Percentiles rank a stretch among this genome's conserved stretches.
Evolutionary conservation across 352 stramenopile species (phyloP).

Genomic region (Globisporangium cystogenes): DNA sequence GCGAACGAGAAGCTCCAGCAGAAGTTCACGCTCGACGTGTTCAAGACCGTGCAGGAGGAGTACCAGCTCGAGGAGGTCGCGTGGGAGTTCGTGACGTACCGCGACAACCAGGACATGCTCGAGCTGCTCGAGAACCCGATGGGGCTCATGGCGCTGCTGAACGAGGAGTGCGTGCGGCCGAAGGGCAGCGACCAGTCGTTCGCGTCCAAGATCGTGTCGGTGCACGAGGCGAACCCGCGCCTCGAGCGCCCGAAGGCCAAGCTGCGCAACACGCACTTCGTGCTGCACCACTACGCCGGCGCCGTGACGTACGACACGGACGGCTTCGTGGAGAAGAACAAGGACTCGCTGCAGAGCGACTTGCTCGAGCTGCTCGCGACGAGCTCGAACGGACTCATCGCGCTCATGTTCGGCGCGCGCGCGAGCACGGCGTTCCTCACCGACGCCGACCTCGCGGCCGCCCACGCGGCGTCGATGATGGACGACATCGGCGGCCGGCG

Average conservation of each 20-base stretch:
- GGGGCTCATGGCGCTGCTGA: conserved; percentile 75
- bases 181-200: conserved; percentile 67
- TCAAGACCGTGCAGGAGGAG: conserved; percentile 73
- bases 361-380: conserved; percentile 70
- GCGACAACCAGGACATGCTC: conserved; percentile 75
- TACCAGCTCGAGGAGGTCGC: conserved; percentile 63
- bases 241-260: conserved; percentile 57
- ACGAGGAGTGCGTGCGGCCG: conserved; percentile 81
- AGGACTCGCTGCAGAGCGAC: conserved; percentile 90
- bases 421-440: conserved; percentile 47
- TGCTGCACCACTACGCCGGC: conserved; percentile 92
- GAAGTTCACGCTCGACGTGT: conserved; percentile 90
- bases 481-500: conserved; percentile 26
- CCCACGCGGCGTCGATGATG: conserved; percentile 41
- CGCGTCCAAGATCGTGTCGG: conserved; percentile 46
- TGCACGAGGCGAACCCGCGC: conserved; percentile 53
- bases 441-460: conserved; percentile 52
- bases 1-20: conserved; percentile 92
- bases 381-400: conserved; percentile 71
- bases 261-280: conserved; percentile 82
- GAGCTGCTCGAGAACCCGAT: conserved; percentile 71
- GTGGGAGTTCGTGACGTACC: conserved; percentile 78
- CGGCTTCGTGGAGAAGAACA: conserved; percentile 95
- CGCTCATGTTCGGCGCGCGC: conserved; percentile 58
- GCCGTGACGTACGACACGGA: conserved; percentile 88